These are phyloP conservation scores for Alternaria sp. DNA, from an alignment of 2,329 filamentous ascomycete genomes.

Conservation along the genomic window DNA sequence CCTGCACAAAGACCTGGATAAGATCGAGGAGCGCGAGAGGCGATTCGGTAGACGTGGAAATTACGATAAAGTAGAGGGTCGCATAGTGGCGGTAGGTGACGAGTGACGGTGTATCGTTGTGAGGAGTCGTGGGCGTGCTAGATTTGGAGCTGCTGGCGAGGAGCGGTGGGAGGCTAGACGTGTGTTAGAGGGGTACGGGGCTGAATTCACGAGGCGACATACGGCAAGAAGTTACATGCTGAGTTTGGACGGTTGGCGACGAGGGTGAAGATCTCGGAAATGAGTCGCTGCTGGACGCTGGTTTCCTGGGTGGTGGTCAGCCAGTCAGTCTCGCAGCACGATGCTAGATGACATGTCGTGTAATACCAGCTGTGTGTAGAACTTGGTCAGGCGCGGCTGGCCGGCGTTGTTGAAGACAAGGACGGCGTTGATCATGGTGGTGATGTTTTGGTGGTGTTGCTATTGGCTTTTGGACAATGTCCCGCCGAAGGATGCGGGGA, in stretches of 20 bases:
- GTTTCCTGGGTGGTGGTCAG: conserved; percentile 73
- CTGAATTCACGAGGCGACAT: conserved; percentile 34
- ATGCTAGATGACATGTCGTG: conserved; percentile 24
- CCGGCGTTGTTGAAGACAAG: conserved; percentile 99
- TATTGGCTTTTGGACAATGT: not conserved
- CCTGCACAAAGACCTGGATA: conserved; percentile 98
- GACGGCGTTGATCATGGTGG: conserved; percentile 93
- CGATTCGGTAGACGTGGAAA: conserved; percentile 94
- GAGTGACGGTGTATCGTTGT: conserved; percentile 90
- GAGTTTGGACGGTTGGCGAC: conserved; percentile 91
- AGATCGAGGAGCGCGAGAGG: conserved; percentile 94
- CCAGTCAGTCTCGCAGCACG: conserved; percentile 4
- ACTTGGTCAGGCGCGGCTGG: conserved; percentile 95
- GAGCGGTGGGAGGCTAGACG: conserved; percentile 70
- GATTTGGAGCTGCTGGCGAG: conserved; percentile 60
- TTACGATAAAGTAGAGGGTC: conserved; percentile 98
- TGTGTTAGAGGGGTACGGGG: conserved; percentile 53
- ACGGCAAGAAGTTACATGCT: conserved; percentile 95
- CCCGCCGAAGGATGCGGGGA: conserved; percentile 15
- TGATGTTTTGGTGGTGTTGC: not conserved
- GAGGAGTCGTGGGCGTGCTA: conserved; percentile 62
- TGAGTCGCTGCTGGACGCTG: conserved; percentile 93
- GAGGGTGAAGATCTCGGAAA: conserved; percentile 95
- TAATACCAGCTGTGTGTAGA: conserved; percentile 93
- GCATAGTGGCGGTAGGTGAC: conserved; percentile 99